Percentiles rank a stretch among this genome's conserved stretches.
phyloP scores from a whole-genome alignment of 1,284 basidiomycete genomes.

The Mycosarcoma maydis region DNA sequence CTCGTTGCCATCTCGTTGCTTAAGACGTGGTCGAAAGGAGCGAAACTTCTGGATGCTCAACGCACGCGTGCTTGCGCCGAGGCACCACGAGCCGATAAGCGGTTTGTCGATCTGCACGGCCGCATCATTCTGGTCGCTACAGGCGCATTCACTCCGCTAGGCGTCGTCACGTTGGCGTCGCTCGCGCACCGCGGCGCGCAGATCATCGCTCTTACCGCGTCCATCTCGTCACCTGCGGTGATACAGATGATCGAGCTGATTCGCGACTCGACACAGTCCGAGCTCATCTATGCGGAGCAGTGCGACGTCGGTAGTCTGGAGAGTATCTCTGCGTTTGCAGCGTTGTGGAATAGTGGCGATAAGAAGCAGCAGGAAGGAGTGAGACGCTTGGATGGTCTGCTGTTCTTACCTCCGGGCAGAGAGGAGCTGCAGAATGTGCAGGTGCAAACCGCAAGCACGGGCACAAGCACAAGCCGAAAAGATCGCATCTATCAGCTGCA shows the following conservation, averaged over 20 bases:
- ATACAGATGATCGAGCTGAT: constrained; percentile 54
- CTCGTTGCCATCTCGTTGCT: constrained; percentile 35
- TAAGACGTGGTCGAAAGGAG: constrained; percentile 52
- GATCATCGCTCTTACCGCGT: constrained; percentile 51
- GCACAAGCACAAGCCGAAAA: not conserved
- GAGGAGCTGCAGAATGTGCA: constrained; percentile 6
- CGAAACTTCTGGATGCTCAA: constrained; percentile 37
- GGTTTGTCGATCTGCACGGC: constrained; percentile 39
- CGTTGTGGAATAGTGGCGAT: constrained; percentile 53
- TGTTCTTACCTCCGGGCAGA: constrained; percentile 27
- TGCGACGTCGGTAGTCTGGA: constrained; percentile 51
- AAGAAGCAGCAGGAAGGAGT: constrained; percentile 31
- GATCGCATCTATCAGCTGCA: constrained; percentile 37
- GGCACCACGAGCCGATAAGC: constrained; percentile 1
- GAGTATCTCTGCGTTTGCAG: constrained; percentile 47
- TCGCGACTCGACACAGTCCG: constrained; percentile 53
- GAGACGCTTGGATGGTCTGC: constrained; percentile 17
- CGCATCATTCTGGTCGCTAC: constrained; percentile 49
- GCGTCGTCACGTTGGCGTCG: constrained; percentile 49
- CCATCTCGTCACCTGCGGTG: constrained; percentile 24
- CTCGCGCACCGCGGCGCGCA: constrained; percentile 59
- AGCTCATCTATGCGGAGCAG: constrained; percentile 60
- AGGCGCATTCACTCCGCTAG: constrained; percentile 55
- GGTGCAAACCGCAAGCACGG: not conserved
- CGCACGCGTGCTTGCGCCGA: not conserved